Evolutionary conservation across 2,329 filamentous ascomycete genomes (phyloP).

Genomic region (Fusarium tjaetaba): DNA sequence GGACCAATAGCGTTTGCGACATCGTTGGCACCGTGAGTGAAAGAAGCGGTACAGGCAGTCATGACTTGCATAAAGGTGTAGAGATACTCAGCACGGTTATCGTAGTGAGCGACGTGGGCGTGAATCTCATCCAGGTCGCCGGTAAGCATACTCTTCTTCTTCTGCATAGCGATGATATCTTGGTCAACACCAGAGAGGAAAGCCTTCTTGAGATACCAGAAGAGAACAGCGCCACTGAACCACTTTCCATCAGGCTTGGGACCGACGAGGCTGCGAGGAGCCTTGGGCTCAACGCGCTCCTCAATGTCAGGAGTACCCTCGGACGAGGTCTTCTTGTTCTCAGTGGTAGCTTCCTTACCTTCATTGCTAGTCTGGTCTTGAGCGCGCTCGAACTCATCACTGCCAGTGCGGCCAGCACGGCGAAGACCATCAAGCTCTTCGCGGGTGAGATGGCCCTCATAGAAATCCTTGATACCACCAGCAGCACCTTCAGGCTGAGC

Average conservation of each 20-base stretch:
- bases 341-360: slow-evolving; percentile 37
- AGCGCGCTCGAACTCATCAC: slow-evolving; percentile 38
- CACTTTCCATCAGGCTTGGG: slow-evolving; percentile 31
- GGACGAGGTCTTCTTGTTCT: slow-evolving; percentile 37
- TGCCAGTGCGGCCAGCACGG: slow-evolving; percentile 44
- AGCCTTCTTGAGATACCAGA: slow-evolving; percentile 40
- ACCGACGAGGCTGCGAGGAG: slow-evolving; percentile 29
- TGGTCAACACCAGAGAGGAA: slow-evolving; percentile 43
- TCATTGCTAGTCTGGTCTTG: slow-evolving; percentile 27
- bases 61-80: slow-evolving; percentile 70
- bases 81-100: slow-evolving; percentile 66
- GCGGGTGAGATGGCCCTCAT: slow-evolving; percentile 63
- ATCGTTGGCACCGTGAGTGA: slow-evolving; percentile 75
- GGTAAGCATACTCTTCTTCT: slow-evolving; percentile 59
- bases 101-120: slow-evolving; percentile 66
- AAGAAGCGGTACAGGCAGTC: slow-evolving; percentile 71
- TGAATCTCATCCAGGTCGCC: slow-evolving; percentile 65
- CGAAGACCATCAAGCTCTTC: slow-evolving; percentile 59
- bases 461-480: slow-evolving; percentile 62
- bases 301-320: not conserved
- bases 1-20: slow-evolving; percentile 71
- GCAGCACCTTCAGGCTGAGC: slow-evolving; percentile 75
- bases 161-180: slow-evolving; percentile 43
- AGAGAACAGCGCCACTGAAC: slow-evolving; percentile 26
- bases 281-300: slow-evolving; percentile 24